phyloP scores from a whole-genome alignment of 495 filamentous ascomycete genomes.

The Filosporella fistucella region DNA sequence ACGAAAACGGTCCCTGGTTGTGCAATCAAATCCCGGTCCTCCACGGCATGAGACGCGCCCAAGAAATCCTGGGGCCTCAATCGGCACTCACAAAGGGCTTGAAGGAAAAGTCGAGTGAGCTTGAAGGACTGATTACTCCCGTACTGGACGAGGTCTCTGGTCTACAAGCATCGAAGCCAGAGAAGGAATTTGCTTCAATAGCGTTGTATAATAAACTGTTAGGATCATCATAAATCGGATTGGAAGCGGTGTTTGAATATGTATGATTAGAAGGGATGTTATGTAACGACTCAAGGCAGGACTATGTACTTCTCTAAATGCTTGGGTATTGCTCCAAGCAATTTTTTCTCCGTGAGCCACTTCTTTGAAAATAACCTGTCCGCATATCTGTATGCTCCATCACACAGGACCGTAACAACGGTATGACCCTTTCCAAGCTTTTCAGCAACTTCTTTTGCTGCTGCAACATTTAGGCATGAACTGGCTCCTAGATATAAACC shows the following conservation, averaged over 20 bases:
- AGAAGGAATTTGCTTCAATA: too few species aligned
- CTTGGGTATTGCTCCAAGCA: slow-evolving; percentile 78
- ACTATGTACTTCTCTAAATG: slow-evolving; percentile 91
- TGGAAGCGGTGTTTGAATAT: too few species aligned
- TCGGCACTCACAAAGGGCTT: slow-evolving; percentile 23
- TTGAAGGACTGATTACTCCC: not conserved
- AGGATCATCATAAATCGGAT: too few species aligned
- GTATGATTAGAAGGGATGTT: not conserved
- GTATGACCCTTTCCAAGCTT: slow-evolving; percentile 85
- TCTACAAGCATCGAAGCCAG: too few species aligned
- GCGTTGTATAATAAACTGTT: too few species aligned
- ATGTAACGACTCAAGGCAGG: slow-evolving; percentile 21
- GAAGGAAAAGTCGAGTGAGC: slow-evolving; percentile 10
- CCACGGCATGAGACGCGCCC: slow-evolving; percentile 35
- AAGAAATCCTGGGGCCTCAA: slow-evolving; percentile 29
- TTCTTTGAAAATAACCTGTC: slow-evolving; percentile 85
- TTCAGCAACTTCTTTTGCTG: slow-evolving; percentile 90
- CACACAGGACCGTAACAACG: slow-evolving; percentile 89
- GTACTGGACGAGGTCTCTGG: too few species aligned
- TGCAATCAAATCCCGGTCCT: slow-evolving; percentile 28
- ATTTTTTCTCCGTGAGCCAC: slow-evolving; percentile 82
- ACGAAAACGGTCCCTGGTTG: slow-evolving; percentile 18
- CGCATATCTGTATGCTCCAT: slow-evolving; percentile 94
- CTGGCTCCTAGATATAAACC: slow-evolving; percentile 95
- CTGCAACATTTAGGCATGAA: slow-evolving; percentile 88